phyloP scores from a whole-genome alignment of 1,284 basidiomycete genomes.

The Melampsora larici-populina region DNA sequence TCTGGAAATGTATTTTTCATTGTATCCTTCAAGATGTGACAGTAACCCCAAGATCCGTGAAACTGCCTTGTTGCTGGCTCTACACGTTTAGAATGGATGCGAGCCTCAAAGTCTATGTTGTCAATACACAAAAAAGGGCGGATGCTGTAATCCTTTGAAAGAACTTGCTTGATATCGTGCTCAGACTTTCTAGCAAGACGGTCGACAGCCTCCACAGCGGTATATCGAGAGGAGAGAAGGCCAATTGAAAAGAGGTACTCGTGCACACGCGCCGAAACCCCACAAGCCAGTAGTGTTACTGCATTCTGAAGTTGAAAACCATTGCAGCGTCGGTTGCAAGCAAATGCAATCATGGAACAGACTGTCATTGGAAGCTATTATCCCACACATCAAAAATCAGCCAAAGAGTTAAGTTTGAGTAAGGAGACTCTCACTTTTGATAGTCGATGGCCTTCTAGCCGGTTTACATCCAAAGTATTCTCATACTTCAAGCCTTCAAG shows the following conservation, averaged over 20 bases:
- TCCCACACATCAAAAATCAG: too few relatives aligned
- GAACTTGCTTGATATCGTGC: neutral
- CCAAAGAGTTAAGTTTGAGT: too few relatives aligned
- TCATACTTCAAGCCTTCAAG: too few relatives aligned
- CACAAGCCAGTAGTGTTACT: neutral
- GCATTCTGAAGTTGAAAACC: neutral
- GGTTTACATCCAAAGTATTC: too few relatives aligned
- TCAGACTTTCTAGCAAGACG: neutral
- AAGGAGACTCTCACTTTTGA: too few relatives aligned
- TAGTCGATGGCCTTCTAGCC: too few relatives aligned
- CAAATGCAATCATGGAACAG: neutral
- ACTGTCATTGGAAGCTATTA: too few relatives aligned
- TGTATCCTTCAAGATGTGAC: neutral
- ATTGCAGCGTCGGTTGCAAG: neutral
- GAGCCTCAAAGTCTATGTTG: slow-evolving; percentile 5
- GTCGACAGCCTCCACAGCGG: neutral
- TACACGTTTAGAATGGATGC: neutral
- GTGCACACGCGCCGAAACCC: neutral
- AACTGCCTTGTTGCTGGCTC: neutral
- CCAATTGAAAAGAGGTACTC: neutral
- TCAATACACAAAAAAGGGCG: slow-evolving; percentile 6
- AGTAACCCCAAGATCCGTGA: slow-evolving; percentile 12
- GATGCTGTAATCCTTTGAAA: neutral
- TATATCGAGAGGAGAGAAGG: neutral
- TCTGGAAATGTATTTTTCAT: neutral